Conservation (phyloP, 306 rosid species). For the Morella rubra region DNA sequence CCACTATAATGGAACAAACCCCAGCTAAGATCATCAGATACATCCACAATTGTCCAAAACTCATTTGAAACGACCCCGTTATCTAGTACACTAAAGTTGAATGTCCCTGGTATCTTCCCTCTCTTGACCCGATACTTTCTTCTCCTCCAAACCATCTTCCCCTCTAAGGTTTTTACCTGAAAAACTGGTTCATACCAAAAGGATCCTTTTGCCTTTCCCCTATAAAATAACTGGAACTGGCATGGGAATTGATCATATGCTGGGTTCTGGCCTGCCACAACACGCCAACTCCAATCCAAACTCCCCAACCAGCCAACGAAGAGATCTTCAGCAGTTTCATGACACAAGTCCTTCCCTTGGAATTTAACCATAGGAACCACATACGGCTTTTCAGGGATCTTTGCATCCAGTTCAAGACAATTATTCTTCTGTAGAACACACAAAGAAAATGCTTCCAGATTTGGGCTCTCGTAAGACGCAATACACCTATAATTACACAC, state of each 20-base stretch:
- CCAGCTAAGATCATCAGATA: constrained; percentile 72
- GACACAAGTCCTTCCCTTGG: constrained; percentile 43
- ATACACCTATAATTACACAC: constrained; percentile 83
- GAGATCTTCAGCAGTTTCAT: constrained; percentile 71
- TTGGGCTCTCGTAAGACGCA: constrained; percentile 72
- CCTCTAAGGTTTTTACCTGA: constrained; percentile 79
- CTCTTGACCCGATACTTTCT: constrained; percentile 75
- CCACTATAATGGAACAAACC: constrained; percentile 81
- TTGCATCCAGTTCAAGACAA: constrained; percentile 76
- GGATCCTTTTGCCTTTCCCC: constrained; percentile 87
- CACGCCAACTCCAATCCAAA: constrained; percentile 90
- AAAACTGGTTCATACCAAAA: constrained; percentile 91
- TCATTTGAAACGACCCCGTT: constrained; percentile 90
- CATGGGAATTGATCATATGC: constrained; percentile 91
- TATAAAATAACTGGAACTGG: constrained; percentile 77
- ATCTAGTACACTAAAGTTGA: constrained; percentile 73
- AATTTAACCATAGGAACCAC: constrained; percentile 58
- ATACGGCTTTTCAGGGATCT: constrained; percentile 61
- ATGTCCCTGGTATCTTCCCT: constrained; percentile 65
- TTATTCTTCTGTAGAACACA: constrained; percentile 88
- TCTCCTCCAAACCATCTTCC: constrained; percentile 78
- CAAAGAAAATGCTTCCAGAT: constrained; percentile 80
- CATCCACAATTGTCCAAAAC: constrained; percentile 85
- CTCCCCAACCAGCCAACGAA: constrained; percentile 82
- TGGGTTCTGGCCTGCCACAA: constrained; percentile 81